Evolutionary conservation across 116 monocot genomes (phyloP).

Genomic region (Phalaenopsis hybrid): DNA sequence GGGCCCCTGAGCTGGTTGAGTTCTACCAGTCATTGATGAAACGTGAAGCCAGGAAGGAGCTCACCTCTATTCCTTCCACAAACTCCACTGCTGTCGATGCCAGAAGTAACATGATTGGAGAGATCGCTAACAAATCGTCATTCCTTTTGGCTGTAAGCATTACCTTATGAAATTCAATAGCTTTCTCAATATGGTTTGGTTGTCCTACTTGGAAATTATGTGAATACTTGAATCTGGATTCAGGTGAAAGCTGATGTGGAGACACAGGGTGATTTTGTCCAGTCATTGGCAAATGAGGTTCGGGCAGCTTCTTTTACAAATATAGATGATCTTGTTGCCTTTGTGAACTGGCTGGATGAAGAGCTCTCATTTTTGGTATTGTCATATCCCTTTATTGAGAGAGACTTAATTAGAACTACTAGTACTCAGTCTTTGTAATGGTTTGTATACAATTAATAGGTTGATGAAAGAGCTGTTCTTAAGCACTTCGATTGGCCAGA

Average conservation of each 20-base stretch:
- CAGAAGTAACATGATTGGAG: slow-evolving; percentile 91
- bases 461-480: slow-evolving; percentile 92
- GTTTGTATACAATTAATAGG: slow-evolving; percentile 27
- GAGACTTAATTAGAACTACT: background rate
- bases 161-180: background rate
- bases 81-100: slow-evolving; percentile 48
- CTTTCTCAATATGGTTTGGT: background rate
- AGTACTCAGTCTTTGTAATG: background rate
- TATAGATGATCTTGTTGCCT: slow-evolving; percentile 75
- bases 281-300: slow-evolving; percentile 79
- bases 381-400: background rate
- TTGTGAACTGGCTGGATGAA: slow-evolving; percentile 96
- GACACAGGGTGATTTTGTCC: slow-evolving; percentile 90
- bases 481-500: slow-evolving; percentile 98
- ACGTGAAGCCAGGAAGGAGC: slow-evolving; percentile 75
- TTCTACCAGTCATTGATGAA: slow-evolving; percentile 96
- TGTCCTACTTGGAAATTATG: background rate
- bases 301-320: slow-evolving; percentile 71
- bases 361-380: slow-evolving; percentile 94
- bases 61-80: slow-evolving; percentile 26
- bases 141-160: slow-evolving; percentile 80
- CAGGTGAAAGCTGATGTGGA: slow-evolving; percentile 99
- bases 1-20: slow-evolving; percentile 91
- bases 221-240: background rate
- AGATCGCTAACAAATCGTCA: slow-evolving; percentile 82